Evolutionary conservation across 495 filamentous ascomycete genomes (phyloP), one percentile per base, ranked within the genome.

Genomic region (Penicillium arizonense): DNA sequence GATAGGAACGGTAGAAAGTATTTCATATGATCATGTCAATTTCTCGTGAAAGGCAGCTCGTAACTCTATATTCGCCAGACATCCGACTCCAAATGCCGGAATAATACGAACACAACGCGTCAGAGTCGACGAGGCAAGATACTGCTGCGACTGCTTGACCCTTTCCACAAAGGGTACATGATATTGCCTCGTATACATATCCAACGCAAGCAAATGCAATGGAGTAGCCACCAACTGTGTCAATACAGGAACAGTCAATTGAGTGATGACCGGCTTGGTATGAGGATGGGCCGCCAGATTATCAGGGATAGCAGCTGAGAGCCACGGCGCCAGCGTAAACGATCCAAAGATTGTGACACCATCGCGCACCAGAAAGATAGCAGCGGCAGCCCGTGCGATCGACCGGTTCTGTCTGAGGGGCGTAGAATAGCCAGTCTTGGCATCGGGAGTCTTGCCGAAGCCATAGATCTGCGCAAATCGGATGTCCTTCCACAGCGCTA

Each of bases 301-400:
- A 32, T 69, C 60, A 6, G 69, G 69, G 42, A 72, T 63, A 3
- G 47, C 48, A 0, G 40, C 48, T 8, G 66, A 56, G 13, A 63
- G 44, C 21, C 47, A 52, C 0, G 64, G 61, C 0, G 68, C 64
- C 14, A 74, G 61, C 3, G 67, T 72, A 14, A 74, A 74, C 0
- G 65, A 74, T 0, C 67, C 69, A 39, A 66, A 72, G 28, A 74
- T 72, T 11, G 71, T 74, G 0, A 71, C 56, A 34, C 61, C 57
- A 42, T 74, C 71, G 13, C 71, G 69, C 13, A 69, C 10, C 0
- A 87, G 79, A 69, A 96, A 94, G 2, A 64, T 55, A 26, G 59
- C 58, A 16, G 61, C 62, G 4, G 61, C 65, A 5, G 62, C 47
- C 23, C 44, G 51, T 4, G 65, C 56, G 6, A 58, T 43, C 16